Evolutionary conservation across 495 filamentous ascomycete genomes (phyloP), one percentile per base, ranked within the genome.

Genomic region (Talaromyces thailandensis): DNA sequence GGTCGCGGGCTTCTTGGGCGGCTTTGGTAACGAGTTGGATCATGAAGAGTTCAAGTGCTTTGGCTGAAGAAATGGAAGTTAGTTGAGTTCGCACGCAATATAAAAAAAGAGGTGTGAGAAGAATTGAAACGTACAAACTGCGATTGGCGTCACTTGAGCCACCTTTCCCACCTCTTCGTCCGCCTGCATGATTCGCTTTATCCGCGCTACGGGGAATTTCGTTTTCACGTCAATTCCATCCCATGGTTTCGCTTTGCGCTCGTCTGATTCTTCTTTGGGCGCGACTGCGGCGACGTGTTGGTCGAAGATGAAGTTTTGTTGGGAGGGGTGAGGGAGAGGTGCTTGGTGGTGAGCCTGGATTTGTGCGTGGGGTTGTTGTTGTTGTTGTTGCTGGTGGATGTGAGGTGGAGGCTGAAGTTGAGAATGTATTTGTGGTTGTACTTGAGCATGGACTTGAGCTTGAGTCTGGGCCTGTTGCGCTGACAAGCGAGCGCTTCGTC

Each of bases 121-220:
- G 29, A 31, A 61, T 40, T 26, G 23, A 8, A 59, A 48, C 84
- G 63, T 83, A 87, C 92, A 91, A 58, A 97, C 93, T 55, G 90
- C 92, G 67, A 95, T 92, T 2, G 93, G 93, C 5, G 93, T 96
- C 24, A 96, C 93, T 75, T 98, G 95, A 7, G 94, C 92, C 3
- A 99, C 95, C 76, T 99, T 99, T 45, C 94, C 94, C 2, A 99
- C 93, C 75, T 99, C 94, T 69, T 99, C 94, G 69, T 99, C 94
- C 6, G 94, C 94, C 74, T 99, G 94, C 94, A 99, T 98, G 64
- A 99, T 98, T 58, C 94, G 88, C 83, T 99, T 99, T 73, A 98
- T 99, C 56, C 94, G 85, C 62, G 94, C 94, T 32, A 97, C 96
- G 3, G 94, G 94, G 68, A 99, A 99, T 65, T 97, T 96, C 23